Evolutionary conservation across 1,139 yeast species (phyloP).

Genomic region (Magnusiomyces paraingens): DNA sequence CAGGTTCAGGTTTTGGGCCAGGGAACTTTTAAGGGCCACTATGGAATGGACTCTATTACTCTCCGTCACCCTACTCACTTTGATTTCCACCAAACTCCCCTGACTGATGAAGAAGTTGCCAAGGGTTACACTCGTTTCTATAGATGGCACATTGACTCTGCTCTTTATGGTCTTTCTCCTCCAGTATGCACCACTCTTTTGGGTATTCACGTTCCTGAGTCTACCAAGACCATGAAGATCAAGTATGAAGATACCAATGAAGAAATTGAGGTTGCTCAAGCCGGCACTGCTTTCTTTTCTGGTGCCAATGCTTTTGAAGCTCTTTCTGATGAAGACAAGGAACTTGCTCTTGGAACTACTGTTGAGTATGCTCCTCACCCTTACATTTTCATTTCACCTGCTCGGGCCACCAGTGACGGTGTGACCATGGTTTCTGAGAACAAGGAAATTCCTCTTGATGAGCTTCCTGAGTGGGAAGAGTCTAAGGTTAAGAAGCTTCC

Average conservation of each 20-base stretch:
- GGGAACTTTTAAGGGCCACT: constrained; percentile 57
- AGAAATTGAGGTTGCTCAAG: constrained; percentile 61
- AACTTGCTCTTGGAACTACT: constrained; percentile 64
- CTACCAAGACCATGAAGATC: constrained; percentile 40
- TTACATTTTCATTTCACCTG: constrained; percentile 73
- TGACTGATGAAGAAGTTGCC: constrained; percentile 55
- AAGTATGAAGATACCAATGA: constrained; percentile 64
- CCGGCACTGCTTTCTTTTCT: constrained; percentile 84
- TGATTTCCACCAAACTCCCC: constrained; percentile 63
- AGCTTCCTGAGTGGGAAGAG: constrained; percentile 77
- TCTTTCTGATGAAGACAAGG: constrained; percentile 61
- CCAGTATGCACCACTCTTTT: constrained; percentile 78
- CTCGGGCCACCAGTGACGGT: constrained; percentile 78
- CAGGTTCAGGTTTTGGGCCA: constrained; percentile 88
- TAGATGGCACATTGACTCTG: constrained; percentile 92
- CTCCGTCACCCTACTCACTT: constrained; percentile 81
- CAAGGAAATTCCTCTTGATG: constrained; percentile 56
- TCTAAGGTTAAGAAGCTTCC: constrained; percentile 70
- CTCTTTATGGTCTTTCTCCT: constrained; percentile 76
- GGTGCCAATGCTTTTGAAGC: constrained; percentile 69
- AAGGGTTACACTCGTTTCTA: constrained; percentile 68
- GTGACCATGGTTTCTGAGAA: constrained; percentile 78
- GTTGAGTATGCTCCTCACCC: constrained; percentile 91
- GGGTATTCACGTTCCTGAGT: constrained; percentile 66
- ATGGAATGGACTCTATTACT: constrained; percentile 64